Percentiles rank a stretch among this genome's conserved stretches.
phyloP scores from a whole-genome alignment of 331 rosid genomes.

The Erythrophleum ivorense region DNA sequence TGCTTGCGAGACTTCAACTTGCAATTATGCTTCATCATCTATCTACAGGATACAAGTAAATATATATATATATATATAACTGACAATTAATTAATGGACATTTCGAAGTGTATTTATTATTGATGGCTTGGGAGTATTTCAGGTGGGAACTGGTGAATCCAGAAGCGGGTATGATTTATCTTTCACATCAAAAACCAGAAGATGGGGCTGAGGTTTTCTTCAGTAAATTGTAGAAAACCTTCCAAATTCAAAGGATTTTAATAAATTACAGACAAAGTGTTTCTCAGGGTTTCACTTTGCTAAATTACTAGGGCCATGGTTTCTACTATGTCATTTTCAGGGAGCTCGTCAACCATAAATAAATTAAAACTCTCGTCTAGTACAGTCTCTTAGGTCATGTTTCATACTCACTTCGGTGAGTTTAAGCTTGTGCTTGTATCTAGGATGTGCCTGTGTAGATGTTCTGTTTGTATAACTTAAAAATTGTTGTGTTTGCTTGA shows the following conservation, averaged over 20 bases:
- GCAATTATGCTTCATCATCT: slow-evolving; percentile 54
- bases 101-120: background rate
- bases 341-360: too few relatives aligned
- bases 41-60: slow-evolving; percentile 49
- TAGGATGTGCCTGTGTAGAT: too few relatives aligned
- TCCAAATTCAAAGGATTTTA: background rate
- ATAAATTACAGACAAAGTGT: too few relatives aligned
- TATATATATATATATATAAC: background rate
- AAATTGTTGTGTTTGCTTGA: too few relatives aligned
- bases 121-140: background rate
- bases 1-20: slow-evolving; percentile 51
- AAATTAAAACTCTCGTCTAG: too few relatives aligned
- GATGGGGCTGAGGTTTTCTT: slow-evolving; percentile 44
- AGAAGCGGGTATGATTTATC: slow-evolving; percentile 37
- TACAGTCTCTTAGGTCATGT: too few relatives aligned
- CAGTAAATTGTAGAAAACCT: slow-evolving; percentile 37
- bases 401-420: too few relatives aligned
- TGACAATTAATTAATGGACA: background rate
- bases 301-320: background rate
- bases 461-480: too few relatives aligned
- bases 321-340: background rate
- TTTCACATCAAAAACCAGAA: slow-evolving; percentile 42
- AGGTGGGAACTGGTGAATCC: slow-evolving; percentile 53
- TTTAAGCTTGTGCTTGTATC: too few relatives aligned
- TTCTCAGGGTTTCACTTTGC: background rate